A percentile compares a stretch with the other conserved stretches of the same genome.
These are phyloP conservation scores for Nephelium lappaceum DNA, from an alignment of 345 rosid species.

Conservation along the genomic window DNA sequence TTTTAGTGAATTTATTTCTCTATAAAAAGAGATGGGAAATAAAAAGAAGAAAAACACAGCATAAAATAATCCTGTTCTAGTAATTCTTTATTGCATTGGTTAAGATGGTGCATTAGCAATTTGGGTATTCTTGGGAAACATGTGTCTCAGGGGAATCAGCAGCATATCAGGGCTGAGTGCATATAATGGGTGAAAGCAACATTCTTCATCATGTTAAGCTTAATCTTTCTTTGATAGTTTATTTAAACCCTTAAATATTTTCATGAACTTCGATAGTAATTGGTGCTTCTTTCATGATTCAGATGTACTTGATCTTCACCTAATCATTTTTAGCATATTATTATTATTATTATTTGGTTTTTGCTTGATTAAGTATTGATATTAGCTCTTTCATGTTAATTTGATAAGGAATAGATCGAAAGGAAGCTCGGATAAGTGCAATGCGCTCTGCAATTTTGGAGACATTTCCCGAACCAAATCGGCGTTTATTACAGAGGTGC, in stretches of 20 bases:
- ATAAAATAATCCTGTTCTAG: background rate
- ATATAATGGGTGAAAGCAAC: background rate
- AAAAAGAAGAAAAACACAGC: background rate
- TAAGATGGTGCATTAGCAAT: background rate
- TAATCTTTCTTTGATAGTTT: background rate
- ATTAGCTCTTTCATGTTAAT: conserved; percentile 16
- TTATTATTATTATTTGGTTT: background rate
- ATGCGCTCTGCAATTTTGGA: conserved; percentile 86
- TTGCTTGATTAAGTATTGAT: conserved; percentile 18
- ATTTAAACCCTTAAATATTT: background rate
- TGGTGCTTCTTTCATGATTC: background rate
- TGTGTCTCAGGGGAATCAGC: background rate
- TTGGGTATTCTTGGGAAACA: background rate
- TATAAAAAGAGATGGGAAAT: background rate
- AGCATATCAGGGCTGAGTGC: background rate
- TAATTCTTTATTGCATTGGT: background rate
- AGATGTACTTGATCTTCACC: background rate
- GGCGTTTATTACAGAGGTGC: conserved; percentile 89
- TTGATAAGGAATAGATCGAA: conserved; percentile 80
- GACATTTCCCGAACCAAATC: conserved; percentile 98
- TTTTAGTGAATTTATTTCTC: background rate
- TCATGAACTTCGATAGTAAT: background rate
- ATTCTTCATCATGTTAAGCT: background rate
- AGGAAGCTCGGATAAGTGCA: conserved; percentile 81
- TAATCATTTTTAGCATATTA: background rate